Evolutionary conservation across 2,329 filamentous ascomycete species (phyloP), one percentile per base, ranked within the genome.

Genomic region (Pseudogymnoascus sp.): DNA sequence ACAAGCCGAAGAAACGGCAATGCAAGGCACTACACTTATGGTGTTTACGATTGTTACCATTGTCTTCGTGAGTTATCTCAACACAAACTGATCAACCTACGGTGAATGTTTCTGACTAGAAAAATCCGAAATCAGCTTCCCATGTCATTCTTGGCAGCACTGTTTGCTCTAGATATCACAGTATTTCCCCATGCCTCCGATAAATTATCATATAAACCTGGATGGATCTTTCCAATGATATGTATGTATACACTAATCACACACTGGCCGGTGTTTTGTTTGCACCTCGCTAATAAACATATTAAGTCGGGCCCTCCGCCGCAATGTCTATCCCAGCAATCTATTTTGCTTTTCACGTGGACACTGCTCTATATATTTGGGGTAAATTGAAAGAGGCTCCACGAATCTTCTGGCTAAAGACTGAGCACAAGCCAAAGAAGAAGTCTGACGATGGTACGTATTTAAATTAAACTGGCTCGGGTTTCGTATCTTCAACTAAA

Each of bases 31-130:
- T 0, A 75, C 77, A 1, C 76, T 81, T 61, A 77, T 80, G 72
- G 70, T 78, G 1, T 80, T 81, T 62, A 80, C 79, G 0, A 66
- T 80, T 1, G 75, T 80, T 1, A 80, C 78, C 0, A 79, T 80
- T 60, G 68, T 79, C 18, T 80, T 81, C 61, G 77, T 79, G 66
- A 68, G 76, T 66, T 18, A 34, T 34, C 25, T 18, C 28, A 34
- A 18, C 28, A 34, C 1, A 25, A 16, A 28, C 9, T n/a, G 3
- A 9, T n/a, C 12, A 4, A 34, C 46, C 25, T 56, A 16, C 8
- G 8, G 4, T 56, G 25, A 56, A 34, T 34, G 18, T 34, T 56
- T 31, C n/a, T 56, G 34, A 56, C 25, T 0, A 2, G n/a, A 14
- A 14, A 25, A 46, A 25, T 28, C 12, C 11, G n/a, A 34, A 56